phyloP scores from a whole-genome alignment of 306 rosid species.

The Pyrus betulifolia region DNA sequence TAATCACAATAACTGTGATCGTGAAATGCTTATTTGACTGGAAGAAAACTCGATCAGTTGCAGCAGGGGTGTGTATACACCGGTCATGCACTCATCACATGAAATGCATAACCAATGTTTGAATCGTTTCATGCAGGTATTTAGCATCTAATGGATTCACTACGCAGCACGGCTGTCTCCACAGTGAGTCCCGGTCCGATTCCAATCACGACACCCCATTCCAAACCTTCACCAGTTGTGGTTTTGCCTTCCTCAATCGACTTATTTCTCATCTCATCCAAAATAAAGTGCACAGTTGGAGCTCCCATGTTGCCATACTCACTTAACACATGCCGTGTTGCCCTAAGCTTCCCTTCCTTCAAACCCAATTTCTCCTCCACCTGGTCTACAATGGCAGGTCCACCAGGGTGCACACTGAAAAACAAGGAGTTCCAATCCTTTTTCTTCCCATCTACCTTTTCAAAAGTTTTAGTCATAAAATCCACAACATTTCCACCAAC shows the following conservation, averaged over 20 bases:
- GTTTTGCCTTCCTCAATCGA: conserved; percentile 17
- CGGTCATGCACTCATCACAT: no score
- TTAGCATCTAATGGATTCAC: no score
- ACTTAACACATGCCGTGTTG: conserved; percentile 13
- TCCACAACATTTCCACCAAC: conserved; percentile 19
- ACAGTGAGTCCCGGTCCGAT: conserved; percentile 18
- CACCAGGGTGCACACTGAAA: conserved; percentile 24
- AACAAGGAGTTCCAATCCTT: conserved; percentile 32
- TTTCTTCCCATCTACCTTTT: background rate
- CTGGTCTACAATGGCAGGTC: conserved; percentile 16
- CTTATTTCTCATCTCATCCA: conserved; percentile 34
- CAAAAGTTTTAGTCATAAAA: background rate
- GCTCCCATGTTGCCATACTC: conserved; percentile 39
- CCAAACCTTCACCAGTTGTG: conserved; percentile 28
- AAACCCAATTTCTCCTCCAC: conserved; percentile 16
- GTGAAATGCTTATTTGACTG: no score
- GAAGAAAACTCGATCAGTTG: no score
- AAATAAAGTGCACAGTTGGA: conserved; percentile 13
- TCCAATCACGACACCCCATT: conserved; percentile 23
- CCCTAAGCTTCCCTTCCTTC: conserved; percentile 26
- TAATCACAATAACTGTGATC: no score
- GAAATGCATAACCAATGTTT: no score
- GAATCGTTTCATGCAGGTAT: no score
- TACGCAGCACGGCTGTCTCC: background rate
- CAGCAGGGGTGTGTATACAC: no score